phyloP scores from a whole-genome alignment of 805 yeast species.

The Brettanomyces naardenensis region DNA sequence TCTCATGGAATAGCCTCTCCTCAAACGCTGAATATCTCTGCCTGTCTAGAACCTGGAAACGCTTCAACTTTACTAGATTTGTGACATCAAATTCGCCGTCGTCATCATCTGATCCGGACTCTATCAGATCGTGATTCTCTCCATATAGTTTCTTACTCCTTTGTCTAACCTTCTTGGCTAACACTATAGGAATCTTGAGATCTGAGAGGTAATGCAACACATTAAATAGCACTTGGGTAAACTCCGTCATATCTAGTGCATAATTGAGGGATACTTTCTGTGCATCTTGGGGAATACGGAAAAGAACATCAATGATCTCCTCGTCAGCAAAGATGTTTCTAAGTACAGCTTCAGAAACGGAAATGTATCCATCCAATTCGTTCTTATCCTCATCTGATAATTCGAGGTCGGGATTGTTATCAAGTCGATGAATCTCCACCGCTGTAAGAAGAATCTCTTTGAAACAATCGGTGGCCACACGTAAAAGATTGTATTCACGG shows the following conservation, averaged over 20 bases:
- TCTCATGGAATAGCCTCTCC: constrained; percentile 43
- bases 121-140: constrained; percentile 21
- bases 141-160: constrained; percentile 5
- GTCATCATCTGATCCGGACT: constrained; percentile 16
- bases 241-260: constrained; percentile 52
- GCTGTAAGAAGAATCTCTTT: constrained; percentile 47
- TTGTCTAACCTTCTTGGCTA: constrained; percentile 14
- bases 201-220: constrained; percentile 60
- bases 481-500: constrained; percentile 52
- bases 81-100: constrained; percentile 17
- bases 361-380: constrained; percentile 27
- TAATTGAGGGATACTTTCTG: constrained; percentile 55
- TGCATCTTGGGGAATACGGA: constrained; percentile 55
- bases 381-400: constrained; percentile 36
- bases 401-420: constrained; percentile 33
- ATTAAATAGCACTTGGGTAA: constrained; percentile 57
- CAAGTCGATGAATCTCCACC: constrained; percentile 26
- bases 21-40: constrained; percentile 26
- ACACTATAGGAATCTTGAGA: constrained; percentile 31
- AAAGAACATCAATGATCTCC: constrained; percentile 45
- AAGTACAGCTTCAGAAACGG: constrained; percentile 30
- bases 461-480: constrained; percentile 63
- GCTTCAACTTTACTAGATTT: constrained; percentile 9
- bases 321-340: constrained; percentile 66
- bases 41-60: constrained; percentile 14